Base-by-base conservation (phyloP, 306 rosid genomes). In the Sicyos baderoa region DNA sequence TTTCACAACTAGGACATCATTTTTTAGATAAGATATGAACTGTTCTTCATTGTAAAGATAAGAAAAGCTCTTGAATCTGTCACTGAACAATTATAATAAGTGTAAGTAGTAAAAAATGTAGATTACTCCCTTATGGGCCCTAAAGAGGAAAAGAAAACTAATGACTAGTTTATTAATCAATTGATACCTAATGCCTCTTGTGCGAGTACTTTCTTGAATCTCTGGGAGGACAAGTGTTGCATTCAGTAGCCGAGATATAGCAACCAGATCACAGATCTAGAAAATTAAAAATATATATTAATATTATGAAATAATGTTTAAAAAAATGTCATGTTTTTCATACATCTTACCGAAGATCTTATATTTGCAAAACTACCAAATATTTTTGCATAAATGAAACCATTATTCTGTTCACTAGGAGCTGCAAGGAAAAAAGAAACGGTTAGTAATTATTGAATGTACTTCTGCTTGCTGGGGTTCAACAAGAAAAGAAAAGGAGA, bases 151-250 rank as follows among this genome's bases (percentile, higher is more conserved):
- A 17, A 70, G 68, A 48, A 53, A 56, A 50, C 59, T 21, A 75
- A 68, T 70, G 81, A 40, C 52, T 50, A 64, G 58, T 53, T 27
- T 29, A 61, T 37, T 9, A 37, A n/a, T 61, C 6, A 23, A 51
- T 71, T 75, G 21, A 40, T 73, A 89, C 99, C 99, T 88, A 74
- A 90, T 79, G 79, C 97, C 97, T 79, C 84, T 93, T 58, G 95
- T 75, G 27, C 75, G 90, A 80, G 64, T 78, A 80, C 79, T 88
- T 76, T 86, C 89, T 84, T 93, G 99, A 82, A 93, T 84, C 88
- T 90, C 97, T 44, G 99, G 99, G 80, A 90, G 80, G 81, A 93
- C 90, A 77, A 93, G 99, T 77, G 99, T 93, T 61, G 99, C 97
- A 84, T 93, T 93, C 78, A 93, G 87, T 81, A 93, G 96, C 88